Evolutionary conservation across 1,139 yeast genomes (phyloP).

Genomic region (Candida sanyaensis): DNA sequence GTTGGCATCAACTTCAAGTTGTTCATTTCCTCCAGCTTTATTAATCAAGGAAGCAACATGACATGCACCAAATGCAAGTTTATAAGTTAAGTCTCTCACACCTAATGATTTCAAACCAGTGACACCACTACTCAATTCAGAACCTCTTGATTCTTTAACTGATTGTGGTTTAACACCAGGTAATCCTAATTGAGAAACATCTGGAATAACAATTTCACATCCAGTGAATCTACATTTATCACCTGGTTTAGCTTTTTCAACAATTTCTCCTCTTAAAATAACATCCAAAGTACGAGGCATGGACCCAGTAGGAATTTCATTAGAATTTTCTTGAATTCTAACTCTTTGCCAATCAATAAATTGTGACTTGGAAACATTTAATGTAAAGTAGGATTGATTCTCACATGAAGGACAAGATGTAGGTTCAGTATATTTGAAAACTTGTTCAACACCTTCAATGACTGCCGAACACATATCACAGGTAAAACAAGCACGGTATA

Average conservation of each 20-base stretch:
- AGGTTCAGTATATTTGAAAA: constrained; percentile 94
- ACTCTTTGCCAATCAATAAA: constrained; percentile 98
- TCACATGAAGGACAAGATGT: constrained; percentile 89
- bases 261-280: constrained; percentile 89
- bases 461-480: constrained; percentile 89
- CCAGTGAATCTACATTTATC: constrained; percentile 96
- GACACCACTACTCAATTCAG: constrained; percentile 82
- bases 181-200: constrained; percentile 90
- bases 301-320: constrained; percentile 96
- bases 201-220: constrained; percentile 94
- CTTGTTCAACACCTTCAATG: constrained; percentile 89
- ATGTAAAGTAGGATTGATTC: constrained; percentile 83
- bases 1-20: constrained; percentile 39
- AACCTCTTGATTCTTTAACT: constrained; percentile 64
- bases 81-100: constrained; percentile 91
- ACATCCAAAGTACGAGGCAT: constrained; percentile 98
- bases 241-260: constrained; percentile 97
- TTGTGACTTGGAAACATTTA: constrained; percentile 80
- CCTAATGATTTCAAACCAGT: constrained; percentile 86
- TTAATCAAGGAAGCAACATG: constrained; percentile 69
- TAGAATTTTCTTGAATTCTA: constrained; percentile 92
- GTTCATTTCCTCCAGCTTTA: constrained; percentile 48
- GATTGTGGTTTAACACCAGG: constrained; percentile 95
- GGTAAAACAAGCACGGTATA: constrained; percentile 81
- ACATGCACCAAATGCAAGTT: constrained; percentile 87